Evolutionary conservation across 805 yeast genomes (phyloP).

Genomic region (Lipomyces oligophaga): DNA sequence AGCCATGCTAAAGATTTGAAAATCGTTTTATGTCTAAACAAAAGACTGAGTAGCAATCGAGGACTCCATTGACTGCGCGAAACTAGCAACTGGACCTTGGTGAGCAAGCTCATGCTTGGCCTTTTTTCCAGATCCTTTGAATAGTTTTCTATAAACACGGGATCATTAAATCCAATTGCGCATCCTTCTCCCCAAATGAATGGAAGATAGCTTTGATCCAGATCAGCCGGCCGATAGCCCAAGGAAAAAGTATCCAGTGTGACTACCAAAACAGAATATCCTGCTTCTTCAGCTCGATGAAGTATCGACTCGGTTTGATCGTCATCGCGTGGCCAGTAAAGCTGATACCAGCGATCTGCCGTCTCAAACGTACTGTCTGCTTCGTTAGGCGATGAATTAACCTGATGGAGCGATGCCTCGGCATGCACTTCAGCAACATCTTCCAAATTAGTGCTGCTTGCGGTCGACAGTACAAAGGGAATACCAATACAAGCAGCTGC

Average conservation of each 20-base stretch:
- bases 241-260: conserved; percentile 29
- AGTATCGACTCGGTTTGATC: conserved; percentile 22
- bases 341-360: conserved; percentile 27
- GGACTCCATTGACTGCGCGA: conserved; percentile 8
- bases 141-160: conserved; percentile 30
- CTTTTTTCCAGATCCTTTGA: conserved; percentile 7
- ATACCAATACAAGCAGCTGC: conserved; percentile 33
- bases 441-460: conserved; percentile 28
- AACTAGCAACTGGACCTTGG: conserved; percentile 4
- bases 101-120: not conserved
- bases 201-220: conserved; percentile 32
- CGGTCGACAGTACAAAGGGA: conserved; percentile 34
- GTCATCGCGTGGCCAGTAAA: conserved; percentile 29
- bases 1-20: conserved; percentile 24
- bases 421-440: conserved; percentile 22
- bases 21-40: conserved; percentile 4
- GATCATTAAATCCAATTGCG: conserved; percentile 34
- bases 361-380: not conserved
- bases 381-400: not conserved
- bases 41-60: conserved; percentile 1
- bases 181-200: conserved; percentile 31
- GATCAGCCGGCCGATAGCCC: conserved; percentile 34
- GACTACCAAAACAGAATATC: conserved; percentile 27
- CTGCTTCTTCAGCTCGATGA: conserved; percentile 20
- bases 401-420: not conserved